Conservation (phyloP, 768 basidiomycete genomes). For the Russula sp. region DNA sequence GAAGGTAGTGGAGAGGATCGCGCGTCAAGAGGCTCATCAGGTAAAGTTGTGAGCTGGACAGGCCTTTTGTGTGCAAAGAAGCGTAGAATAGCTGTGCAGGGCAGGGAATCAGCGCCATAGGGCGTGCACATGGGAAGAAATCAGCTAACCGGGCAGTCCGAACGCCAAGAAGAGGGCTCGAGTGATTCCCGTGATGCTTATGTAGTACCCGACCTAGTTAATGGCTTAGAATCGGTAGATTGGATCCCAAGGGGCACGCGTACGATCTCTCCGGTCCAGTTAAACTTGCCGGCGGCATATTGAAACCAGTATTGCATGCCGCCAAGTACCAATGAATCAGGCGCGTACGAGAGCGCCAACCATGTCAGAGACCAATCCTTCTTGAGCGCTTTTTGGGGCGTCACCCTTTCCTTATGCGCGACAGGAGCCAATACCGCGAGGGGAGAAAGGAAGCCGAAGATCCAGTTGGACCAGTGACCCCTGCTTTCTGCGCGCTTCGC, state of each 20-base stretch:
- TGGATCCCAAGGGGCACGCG: background rate
- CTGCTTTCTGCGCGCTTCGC: slow-evolving; percentile 14
- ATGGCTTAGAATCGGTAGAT: background rate
- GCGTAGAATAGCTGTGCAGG: slow-evolving; percentile 47
- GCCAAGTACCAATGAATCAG: slow-evolving; percentile 23
- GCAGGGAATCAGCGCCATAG: background rate
- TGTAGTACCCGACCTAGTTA: slow-evolving; percentile 13
- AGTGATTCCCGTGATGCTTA: slow-evolving; percentile 2
- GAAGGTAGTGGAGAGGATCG: background rate
- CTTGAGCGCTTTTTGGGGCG: slow-evolving; percentile 36
- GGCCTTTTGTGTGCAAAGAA: slow-evolving; percentile 41
- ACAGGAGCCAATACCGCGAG: slow-evolving; percentile 58
- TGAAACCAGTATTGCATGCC: slow-evolving; percentile 24
- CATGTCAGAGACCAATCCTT: slow-evolving; percentile 64
- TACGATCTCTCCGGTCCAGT: slow-evolving; percentile 16
- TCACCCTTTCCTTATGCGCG: slow-evolving; percentile 26
- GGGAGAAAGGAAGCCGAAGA: slow-evolving; percentile 65
- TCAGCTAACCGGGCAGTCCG: slow-evolving; percentile 10
- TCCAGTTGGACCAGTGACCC: slow-evolving; percentile 35
- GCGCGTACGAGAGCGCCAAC: slow-evolving; percentile 48
- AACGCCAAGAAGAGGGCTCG: slow-evolving; percentile 12
- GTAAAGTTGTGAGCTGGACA: slow-evolving; percentile 28
- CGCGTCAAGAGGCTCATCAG: slow-evolving; percentile 26
- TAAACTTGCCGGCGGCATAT: slow-evolving; percentile 12
- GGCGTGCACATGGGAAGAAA: background rate